Evolutionary conservation across 1,284 basidiomycete species (phyloP).

Genomic region (Ustilago cynodontis): DNA sequence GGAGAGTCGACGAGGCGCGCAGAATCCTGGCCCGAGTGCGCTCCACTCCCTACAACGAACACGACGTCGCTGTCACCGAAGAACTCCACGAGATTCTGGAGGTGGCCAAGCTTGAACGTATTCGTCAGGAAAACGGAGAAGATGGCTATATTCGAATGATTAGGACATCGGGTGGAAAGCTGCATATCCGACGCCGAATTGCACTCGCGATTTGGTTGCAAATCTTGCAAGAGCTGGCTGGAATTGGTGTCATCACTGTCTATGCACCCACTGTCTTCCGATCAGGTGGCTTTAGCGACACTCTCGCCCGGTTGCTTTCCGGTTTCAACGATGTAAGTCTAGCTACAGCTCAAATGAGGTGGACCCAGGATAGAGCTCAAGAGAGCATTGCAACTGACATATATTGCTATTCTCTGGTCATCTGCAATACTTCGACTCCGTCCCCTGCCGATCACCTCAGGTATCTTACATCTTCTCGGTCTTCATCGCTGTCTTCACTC

Average conservation of each 20-base stretch:
- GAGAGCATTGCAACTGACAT: too few relatives aligned
- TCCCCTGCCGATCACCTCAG: too few relatives aligned
- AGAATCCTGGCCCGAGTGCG: conserved; percentile 27
- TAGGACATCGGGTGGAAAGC: conserved; percentile 15
- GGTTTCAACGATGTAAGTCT: conserved; percentile 39
- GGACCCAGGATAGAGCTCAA: too few relatives aligned
- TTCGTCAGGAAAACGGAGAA: conserved; percentile 27
- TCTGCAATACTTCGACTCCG: too few relatives aligned
- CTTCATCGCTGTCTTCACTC: conserved; percentile 24
- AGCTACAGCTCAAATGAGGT: too few relatives aligned
- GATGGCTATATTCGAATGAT: conserved; percentile 25
- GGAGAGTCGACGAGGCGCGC: conserved; percentile 32
- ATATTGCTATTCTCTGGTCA: too few relatives aligned
- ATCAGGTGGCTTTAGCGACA: conserved; percentile 31
- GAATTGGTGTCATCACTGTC: conserved; percentile 36
- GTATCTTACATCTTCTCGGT: conserved; percentile 40
- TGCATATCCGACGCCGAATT: conserved; percentile 35
- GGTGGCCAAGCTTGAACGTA: conserved; percentile 26
- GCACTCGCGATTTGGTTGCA: conserved; percentile 32
- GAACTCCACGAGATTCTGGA: conserved; percentile 32
- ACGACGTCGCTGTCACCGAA: conserved; percentile 14
- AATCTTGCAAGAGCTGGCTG: conserved; percentile 34
- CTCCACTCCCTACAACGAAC: conserved; percentile 28
- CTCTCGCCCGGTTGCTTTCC: conserved; percentile 25
- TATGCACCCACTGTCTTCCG: conserved; percentile 41